phyloP scores from a whole-genome alignment of 306 rosid genomes.

The Oemleria cerasiformis region DNA sequence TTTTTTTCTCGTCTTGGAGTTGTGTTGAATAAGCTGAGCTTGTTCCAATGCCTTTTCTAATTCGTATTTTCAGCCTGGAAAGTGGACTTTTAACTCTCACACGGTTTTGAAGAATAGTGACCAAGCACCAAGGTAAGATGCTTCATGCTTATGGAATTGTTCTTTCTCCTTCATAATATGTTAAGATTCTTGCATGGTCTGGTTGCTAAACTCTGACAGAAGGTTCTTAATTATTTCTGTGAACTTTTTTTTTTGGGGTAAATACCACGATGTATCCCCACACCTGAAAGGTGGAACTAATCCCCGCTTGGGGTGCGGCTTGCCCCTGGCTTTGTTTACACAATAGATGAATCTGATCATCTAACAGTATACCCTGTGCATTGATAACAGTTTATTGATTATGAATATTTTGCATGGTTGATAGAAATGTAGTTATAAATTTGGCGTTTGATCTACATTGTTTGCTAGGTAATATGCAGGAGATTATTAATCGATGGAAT shows the following conservation, averaged over 20 bases:
- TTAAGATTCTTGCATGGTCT: constrained; percentile 1
- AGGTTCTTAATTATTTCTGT: neutral
- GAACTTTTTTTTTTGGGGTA: too few species aligned
- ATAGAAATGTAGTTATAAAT: neutral
- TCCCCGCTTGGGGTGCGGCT: too few species aligned
- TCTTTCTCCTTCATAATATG: constrained; percentile 4
- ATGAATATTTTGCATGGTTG: neutral
- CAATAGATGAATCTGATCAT: neutral
- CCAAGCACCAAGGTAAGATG: constrained; percentile 79
- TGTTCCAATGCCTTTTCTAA: constrained; percentile 11
- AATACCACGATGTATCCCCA: too few species aligned
- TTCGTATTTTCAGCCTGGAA: constrained; percentile 63
- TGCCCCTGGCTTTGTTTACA: neutral
- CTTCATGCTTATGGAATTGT: constrained; percentile 16
- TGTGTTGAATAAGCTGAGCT: constrained; percentile 16
- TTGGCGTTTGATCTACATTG: neutral
- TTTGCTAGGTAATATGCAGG: neutral
- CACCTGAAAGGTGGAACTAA: too few species aligned
- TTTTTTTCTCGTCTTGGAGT: constrained; percentile 14
- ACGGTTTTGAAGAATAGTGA: constrained; percentile 88
- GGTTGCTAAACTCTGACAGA: neutral
- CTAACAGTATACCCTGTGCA: neutral
- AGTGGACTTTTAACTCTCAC: constrained; percentile 86
- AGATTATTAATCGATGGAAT: neutral
- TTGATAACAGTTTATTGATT: constrained; percentile 2